These are phyloP conservation scores for Phoma herbarum DNA, from an alignment of 2,329 filamentous ascomycete genomes.

Conservation along the genomic window DNA sequence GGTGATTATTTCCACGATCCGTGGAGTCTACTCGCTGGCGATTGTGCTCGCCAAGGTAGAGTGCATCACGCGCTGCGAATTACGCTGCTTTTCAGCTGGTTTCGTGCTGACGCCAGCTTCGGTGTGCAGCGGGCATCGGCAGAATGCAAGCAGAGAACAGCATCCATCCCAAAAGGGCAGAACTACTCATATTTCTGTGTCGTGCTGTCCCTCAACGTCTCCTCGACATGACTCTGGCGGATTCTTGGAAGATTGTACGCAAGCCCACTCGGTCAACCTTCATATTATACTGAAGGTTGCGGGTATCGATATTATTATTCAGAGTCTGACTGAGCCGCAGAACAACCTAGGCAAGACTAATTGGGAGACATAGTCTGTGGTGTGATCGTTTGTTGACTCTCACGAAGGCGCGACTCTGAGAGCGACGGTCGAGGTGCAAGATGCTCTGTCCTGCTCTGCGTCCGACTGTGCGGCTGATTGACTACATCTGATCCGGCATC, in stretches of 20 bases:
- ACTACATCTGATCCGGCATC: conserved; percentile 31
- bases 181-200: conserved; percentile 5
- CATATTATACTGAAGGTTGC: neutral
- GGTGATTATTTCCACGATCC: conserved; percentile 5
- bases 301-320: neutral
- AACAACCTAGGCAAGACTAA: neutral
- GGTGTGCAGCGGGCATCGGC: conserved; percentile 21
- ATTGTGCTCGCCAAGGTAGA: conserved; percentile 13
- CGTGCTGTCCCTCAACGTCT: conserved; percentile 2
- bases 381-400: conserved; percentile 43
- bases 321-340: neutral
- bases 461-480: conserved; percentile 30
- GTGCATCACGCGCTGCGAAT: conserved; percentile 12
- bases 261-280: conserved; percentile 3
- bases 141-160: conserved; percentile 9
- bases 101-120: conserved; percentile 9
- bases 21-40: neutral
- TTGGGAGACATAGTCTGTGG: neutral
- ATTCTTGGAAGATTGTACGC: neutral
- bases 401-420: conserved; percentile 25
- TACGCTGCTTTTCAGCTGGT: conserved; percentile 9
- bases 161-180: conserved; percentile 17
- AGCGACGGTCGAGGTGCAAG: conserved; percentile 32
- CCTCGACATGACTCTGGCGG: conserved; percentile 17
- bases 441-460: conserved; percentile 24